These are phyloP conservation scores for Fusarium zealandicum DNA, from an alignment of 2,329 filamentous ascomycete species.

Conservation along the genomic window DNA sequence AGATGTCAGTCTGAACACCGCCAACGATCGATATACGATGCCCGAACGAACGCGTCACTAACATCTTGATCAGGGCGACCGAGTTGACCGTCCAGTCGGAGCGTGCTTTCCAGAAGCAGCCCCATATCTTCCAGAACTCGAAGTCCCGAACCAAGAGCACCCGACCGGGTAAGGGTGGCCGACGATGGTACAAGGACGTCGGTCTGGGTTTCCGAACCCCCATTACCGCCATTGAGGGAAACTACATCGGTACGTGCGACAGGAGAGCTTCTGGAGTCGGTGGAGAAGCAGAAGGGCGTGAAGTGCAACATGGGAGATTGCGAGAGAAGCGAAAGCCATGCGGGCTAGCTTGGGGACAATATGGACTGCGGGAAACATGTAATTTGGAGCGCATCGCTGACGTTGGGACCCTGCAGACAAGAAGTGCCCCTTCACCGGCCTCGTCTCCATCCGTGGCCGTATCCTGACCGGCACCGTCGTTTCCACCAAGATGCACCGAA, in stretches of 20 bases:
- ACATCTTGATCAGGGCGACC: conserved; percentile 79
- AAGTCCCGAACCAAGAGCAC: conserved; percentile 88
- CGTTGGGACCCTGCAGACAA: conserved; percentile 73
- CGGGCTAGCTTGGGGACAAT: background rate
- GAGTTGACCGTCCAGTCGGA: conserved; percentile 99
- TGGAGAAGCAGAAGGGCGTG: conserved; percentile 8
- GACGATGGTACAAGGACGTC: conserved; percentile 98
- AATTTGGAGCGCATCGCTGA: conserved; percentile 34
- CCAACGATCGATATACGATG: conserved; percentile 29
- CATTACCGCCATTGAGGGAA: conserved; percentile 98
- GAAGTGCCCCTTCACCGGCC: conserved; percentile 99
- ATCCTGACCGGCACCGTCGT: conserved; percentile 99
- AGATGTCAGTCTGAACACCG: conserved; percentile 49
- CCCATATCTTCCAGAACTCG: conserved; percentile 99
- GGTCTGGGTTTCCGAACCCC: conserved; percentile 99
- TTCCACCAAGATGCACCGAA: conserved; percentile 99
- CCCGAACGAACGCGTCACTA: conserved; percentile 40
- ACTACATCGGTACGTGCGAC: conserved; percentile 90
- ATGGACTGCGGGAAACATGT: background rate
- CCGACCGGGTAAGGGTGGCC: conserved; percentile 88
- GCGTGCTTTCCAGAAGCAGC: conserved; percentile 99
- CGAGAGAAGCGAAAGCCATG: background rate
- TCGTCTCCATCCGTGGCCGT: conserved; percentile 99
- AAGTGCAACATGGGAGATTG: background rate
- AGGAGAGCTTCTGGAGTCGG: conserved; percentile 18